A percentile compares a stretch with the other conserved stretches of the same genome.
Conservation (phyloP, 768 basidiomycete species). For the Boletus speciosus region DNA sequence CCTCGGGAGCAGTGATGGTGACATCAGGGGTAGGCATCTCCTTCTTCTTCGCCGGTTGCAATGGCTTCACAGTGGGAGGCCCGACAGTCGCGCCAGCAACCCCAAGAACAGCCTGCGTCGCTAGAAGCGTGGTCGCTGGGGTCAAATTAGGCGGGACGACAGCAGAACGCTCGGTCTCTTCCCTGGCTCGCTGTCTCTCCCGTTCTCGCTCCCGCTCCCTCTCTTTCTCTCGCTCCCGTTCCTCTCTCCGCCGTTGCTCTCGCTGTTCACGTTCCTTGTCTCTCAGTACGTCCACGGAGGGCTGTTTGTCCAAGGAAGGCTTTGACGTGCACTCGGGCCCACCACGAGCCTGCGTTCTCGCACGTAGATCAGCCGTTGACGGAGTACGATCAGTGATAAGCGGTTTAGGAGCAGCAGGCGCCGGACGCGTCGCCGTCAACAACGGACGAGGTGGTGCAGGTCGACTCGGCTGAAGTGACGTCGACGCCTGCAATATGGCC, state of each 20-base stretch:
- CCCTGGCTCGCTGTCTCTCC: conserved; percentile 22
- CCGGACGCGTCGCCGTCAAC: conserved; percentile 51
- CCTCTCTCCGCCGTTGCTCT: conserved; percentile 39
- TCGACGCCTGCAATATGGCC: conserved; percentile 24
- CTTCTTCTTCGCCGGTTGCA: conserved; percentile 71
- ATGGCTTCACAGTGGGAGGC: conserved; percentile 65
- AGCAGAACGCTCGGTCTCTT: conserved; percentile 38
- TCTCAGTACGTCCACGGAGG: conserved; percentile 38
- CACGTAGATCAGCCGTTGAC: conserved; percentile 61
- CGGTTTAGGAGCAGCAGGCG: conserved; percentile 47
- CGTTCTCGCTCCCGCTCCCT: conserved; percentile 33
- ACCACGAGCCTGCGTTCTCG: conserved; percentile 59
- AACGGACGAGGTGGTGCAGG: conserved; percentile 70
- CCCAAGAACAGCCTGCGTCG: conserved; percentile 42
- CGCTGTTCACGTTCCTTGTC: conserved; percentile 38
- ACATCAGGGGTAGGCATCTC: conserved; percentile 36
- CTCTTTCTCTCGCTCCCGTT: conserved; percentile 32
- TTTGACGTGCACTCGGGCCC: conserved; percentile 36
- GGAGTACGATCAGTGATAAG: conserved; percentile 51
- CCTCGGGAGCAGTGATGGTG: conserved; percentile 50
- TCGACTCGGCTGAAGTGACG: conserved; percentile 52
- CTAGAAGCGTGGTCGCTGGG: conserved; percentile 42
- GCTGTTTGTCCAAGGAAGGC: conserved; percentile 31
- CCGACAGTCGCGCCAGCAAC: conserved; percentile 50
- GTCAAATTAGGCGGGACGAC: conserved; percentile 42